Evolutionary conservation across 2,329 filamentous ascomycete genomes (phyloP).

Genomic region (Aspergillus caelatus): DNA sequence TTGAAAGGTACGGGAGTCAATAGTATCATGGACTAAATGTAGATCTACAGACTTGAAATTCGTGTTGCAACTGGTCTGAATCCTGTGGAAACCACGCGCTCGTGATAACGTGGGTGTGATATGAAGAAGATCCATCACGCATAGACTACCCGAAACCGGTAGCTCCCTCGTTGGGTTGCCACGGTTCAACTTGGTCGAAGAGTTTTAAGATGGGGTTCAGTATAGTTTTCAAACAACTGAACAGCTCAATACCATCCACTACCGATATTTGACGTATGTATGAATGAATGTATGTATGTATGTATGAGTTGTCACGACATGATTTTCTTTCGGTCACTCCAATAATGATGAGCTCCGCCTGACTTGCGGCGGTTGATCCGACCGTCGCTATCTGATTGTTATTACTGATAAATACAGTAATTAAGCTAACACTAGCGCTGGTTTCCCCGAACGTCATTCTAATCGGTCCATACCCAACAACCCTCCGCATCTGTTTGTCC

Average conservation of each 20-base stretch:
- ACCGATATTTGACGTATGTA: conserved; percentile 2
- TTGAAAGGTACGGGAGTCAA: too few relatives aligned
- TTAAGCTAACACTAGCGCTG: conserved; percentile 14
- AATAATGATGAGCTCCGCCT: conserved; percentile 21
- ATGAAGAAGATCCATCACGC: conserved; percentile 1
- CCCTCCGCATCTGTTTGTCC: conserved; percentile 16
- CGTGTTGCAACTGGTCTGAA: not conserved
- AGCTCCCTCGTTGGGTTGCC: not conserved
- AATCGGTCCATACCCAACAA: conserved; percentile 16
- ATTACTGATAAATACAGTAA: conserved; percentile 12
- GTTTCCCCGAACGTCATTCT: conserved; percentile 36
- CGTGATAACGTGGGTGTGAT: not conserved
- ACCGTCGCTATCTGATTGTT: conserved; percentile 19
- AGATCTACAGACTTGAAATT: not conserved
- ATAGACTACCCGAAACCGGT: conserved; percentile 15
- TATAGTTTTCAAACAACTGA: not conserved
- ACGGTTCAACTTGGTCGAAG: not conserved
- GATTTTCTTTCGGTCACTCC: conserved; percentile 15
- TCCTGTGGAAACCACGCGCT: not conserved
- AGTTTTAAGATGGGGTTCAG: not conserved
- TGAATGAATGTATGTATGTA: too few relatives aligned
- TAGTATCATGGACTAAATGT: not conserved
- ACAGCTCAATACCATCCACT: conserved; percentile 1
- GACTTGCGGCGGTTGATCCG: conserved; percentile 26
- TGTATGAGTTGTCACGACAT: conserved; percentile 25